Conservation (phyloP, 1,284 basidiomycete genomes). For the Irpex rosettiformis region DNA sequence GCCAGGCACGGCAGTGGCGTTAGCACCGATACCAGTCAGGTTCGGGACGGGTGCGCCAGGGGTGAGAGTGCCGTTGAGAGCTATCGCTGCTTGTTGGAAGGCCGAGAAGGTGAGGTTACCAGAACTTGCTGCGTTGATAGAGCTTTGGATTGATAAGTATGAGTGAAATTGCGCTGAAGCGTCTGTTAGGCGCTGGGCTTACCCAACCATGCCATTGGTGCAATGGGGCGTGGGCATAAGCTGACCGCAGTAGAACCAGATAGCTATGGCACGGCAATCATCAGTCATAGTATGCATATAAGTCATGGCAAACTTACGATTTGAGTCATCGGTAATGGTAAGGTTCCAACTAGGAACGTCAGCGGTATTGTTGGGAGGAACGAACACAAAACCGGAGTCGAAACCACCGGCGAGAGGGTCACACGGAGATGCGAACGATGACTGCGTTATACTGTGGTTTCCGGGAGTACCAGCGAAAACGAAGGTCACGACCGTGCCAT, state of each 20-base stretch:
- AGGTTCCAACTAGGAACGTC: slow-evolving; percentile 40
- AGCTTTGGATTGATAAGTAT: slow-evolving; percentile 26
- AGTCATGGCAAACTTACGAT: slow-evolving; percentile 30
- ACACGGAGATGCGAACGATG: slow-evolving; percentile 44
- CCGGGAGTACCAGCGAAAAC: slow-evolving; percentile 42
- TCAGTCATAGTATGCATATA: not conserved
- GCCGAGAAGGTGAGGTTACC: slow-evolving; percentile 44
- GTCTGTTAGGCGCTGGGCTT: slow-evolving; percentile 7
- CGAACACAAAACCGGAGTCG: slow-evolving; percentile 42
- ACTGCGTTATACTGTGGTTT: slow-evolving; percentile 55
- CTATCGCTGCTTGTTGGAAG: slow-evolving; percentile 37
- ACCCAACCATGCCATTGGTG: slow-evolving; percentile 38
- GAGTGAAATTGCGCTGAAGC: not conserved
- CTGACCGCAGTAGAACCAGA: slow-evolving; percentile 65
- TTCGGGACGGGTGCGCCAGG: slow-evolving; percentile 32
- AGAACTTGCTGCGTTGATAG: slow-evolving; percentile 50
- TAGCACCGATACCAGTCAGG: slow-evolving; percentile 41
- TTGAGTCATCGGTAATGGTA: slow-evolving; percentile 39
- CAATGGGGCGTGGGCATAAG: slow-evolving; percentile 42
- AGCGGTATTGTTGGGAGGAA: slow-evolving; percentile 19
- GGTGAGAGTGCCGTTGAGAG: slow-evolving; percentile 21
- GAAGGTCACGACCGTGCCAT: slow-evolving; percentile 47
- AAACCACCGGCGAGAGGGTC: slow-evolving; percentile 40
- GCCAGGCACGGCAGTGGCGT: slow-evolving; percentile 39
- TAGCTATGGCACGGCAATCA: slow-evolving; percentile 30